Percentiles rank a stretch among this genome's conserved stretches.
These are phyloP conservation scores for Xylaria palmicola DNA, from an alignment of 495 filamentous ascomycete genomes.

Conservation along the genomic window DNA sequence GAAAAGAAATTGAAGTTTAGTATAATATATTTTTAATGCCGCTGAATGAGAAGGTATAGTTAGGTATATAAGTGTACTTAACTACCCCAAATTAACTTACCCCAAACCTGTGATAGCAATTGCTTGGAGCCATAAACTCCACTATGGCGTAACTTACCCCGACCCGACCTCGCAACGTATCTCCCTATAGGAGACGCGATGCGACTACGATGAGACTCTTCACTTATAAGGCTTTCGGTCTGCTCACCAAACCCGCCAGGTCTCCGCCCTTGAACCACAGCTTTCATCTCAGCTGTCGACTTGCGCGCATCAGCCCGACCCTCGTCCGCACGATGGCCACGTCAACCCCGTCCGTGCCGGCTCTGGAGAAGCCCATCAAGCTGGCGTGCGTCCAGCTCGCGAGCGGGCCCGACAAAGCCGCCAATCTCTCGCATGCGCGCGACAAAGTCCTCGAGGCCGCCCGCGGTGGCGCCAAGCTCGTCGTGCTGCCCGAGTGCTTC, in stretches of 20 bases:
- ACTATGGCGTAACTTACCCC: neutral
- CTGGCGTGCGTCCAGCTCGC: slow-evolving; percentile 81
- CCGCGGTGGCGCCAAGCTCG: slow-evolving; percentile 67
- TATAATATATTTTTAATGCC: too few species aligned
- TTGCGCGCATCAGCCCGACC: slow-evolving; percentile 3
- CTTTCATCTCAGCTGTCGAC: neutral
- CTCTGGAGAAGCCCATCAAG: slow-evolving; percentile 72
- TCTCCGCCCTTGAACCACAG: neutral
- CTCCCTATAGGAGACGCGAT: neutral
- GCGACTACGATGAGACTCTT: slow-evolving; percentile 26
- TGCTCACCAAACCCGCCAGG: slow-evolving; percentile 6
- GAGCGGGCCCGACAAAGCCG: slow-evolving; percentile 74
- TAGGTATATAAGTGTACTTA: too few species aligned
- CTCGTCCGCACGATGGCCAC: slow-evolving; percentile 42
- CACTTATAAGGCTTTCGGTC: slow-evolving; percentile 9
- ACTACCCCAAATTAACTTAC: neutral
- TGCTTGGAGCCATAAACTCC: neutral
- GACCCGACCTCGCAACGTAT: neutral
- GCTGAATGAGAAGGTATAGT: too few species aligned
- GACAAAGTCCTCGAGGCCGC: slow-evolving; percentile 82
- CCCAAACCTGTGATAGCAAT: neutral
- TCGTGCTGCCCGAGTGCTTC: slow-evolving; percentile 85
- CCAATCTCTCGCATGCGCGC: slow-evolving; percentile 80
- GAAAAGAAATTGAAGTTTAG: too few species aligned
- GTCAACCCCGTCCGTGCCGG: slow-evolving; percentile 54